Percentiles rank a stretch among this genome's conserved stretches.
These are phyloP conservation scores for Osmozyma mogii DNA, from an alignment of 805 yeast species.

Conservation along the genomic window DNA sequence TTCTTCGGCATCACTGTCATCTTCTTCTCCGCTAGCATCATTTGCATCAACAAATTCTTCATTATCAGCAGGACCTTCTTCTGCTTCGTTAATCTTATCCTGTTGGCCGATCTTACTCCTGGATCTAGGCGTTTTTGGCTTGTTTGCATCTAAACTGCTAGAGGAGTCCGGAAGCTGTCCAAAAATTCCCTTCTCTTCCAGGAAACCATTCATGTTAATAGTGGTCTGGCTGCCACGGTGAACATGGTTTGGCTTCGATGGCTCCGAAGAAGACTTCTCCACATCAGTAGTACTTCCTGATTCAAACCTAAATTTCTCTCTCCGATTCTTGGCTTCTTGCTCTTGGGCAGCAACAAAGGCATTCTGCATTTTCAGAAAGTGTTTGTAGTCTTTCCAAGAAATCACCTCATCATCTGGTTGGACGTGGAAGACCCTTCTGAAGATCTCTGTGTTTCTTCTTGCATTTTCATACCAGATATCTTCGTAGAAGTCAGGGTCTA, in stretches of 20 bases:
- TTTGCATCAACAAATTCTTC: slow-evolving; percentile 2
- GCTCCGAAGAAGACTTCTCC: slow-evolving; percentile 9
- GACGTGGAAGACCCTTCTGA: slow-evolving; percentile 77
- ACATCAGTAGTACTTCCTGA: slow-evolving; percentile 7
- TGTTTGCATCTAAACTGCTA: slow-evolving; percentile 4
- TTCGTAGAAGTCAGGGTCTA: slow-evolving; percentile 72
- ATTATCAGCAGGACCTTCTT: slow-evolving; percentile 1
- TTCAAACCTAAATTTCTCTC: slow-evolving; percentile 12
- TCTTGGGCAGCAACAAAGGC: slow-evolving; percentile 44
- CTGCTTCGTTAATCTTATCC: slow-evolving; percentile 10
- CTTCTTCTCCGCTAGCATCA: slow-evolving; percentile 1
- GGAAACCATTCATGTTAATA: slow-evolving; percentile 7
- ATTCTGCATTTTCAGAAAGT: slow-evolving; percentile 47
- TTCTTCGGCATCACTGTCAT: not conserved
- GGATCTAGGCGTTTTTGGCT: slow-evolving; percentile 2
- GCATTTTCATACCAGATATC: slow-evolving; percentile 84
- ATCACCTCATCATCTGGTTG: slow-evolving; percentile 93
- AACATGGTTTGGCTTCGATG: slow-evolving; percentile 2
- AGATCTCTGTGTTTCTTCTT: slow-evolving; percentile 71
- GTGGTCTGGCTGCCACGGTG: slow-evolving; percentile 9
- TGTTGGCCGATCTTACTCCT: slow-evolving; percentile 11
- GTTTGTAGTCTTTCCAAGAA: slow-evolving; percentile 85
- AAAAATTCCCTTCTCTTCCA: slow-evolving; percentile 26
- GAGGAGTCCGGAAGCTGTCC: slow-evolving; percentile 22
- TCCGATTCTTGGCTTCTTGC: slow-evolving; percentile 25